Evolutionary conservation across 139 green algal species (phyloP), one percentile per base, ranked within the genome.

Genomic region (Micractinium sp.): DNA sequence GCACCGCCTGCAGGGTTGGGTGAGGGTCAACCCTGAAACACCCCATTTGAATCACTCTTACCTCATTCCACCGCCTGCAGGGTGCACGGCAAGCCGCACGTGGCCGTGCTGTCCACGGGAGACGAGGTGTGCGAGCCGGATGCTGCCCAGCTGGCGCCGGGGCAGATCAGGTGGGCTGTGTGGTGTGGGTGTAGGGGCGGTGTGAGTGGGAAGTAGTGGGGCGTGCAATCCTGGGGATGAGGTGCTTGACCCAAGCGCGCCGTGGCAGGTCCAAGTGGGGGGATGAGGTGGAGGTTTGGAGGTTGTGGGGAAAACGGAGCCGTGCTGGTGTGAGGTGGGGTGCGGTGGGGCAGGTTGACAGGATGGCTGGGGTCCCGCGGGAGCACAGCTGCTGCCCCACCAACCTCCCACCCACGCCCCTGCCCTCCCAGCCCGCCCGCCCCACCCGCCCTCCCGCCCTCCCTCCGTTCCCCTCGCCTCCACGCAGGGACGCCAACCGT

Each of bases 21-120:
- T 39, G 12, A 77, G 71, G 71, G 18, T 39, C 67, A n/a, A 33
- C 47, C 47, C 47, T 9, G 47, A 56, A 56, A 56, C 47, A 5
- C 47, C 18, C 60, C 15, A 67, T 23, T 67, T 16, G 60, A 2
- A 71, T 2, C 63, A 3, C 63, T 71, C 63, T 27, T 71, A 31
- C 63, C 9, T 12, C 63, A 3, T 2, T 71, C 7, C 12, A 25
- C 20, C 63, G 9, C 47, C 47, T 3, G 25, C 82, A 89, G 82
- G 41, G 94, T 97, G 85, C 87, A 92, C 84, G 66, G 87, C 47
- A 79, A 61, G 76, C 94, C 95, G 3, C 83, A 89, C 29, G 95
- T 99, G 27, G 97, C 93, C 2, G 93, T 99, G 41, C 93, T 99
- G 38, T 99, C 97, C 33, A 99, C 97, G 20, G 95, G 95, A 0